Percentiles rank a stretch among this genome's conserved stretches.
Conservation (phyloP, 2,329 filamentous ascomycete species). For the Aspergillus sergii region DNA sequence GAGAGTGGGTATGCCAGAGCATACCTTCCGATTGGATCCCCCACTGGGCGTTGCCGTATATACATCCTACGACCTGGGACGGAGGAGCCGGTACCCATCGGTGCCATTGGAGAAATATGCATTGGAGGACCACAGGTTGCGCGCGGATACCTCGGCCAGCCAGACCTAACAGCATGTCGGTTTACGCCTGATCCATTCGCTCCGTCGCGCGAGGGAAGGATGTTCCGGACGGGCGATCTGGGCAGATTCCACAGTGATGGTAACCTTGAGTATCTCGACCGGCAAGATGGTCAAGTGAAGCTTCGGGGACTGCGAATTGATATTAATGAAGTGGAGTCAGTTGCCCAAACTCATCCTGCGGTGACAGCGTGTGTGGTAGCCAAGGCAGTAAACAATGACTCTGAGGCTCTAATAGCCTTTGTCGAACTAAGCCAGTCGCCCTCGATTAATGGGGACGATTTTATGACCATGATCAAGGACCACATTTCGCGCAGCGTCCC, state of each 20-base stretch:
- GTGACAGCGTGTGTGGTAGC: background rate
- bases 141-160: constrained; percentile 5
- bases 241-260: constrained; percentile 5
- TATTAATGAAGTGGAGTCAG: constrained; percentile 2
- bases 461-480: background rate
- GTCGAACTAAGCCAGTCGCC: background rate
- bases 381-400: background rate
- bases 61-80: background rate
- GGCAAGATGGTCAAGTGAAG: constrained; percentile 9
- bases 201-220: background rate
- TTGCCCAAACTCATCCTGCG: background rate
- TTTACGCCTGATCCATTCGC: constrained; percentile 5
- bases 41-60: too few relatives aligned
- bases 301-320: constrained; percentile 10
- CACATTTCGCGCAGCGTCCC: background rate
- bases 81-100: background rate
- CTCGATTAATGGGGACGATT: background rate
- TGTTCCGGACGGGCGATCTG: constrained; percentile 10
- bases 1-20: background rate
- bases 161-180: background rate
- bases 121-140: constrained; percentile 1
- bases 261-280: constrained; percentile 5
- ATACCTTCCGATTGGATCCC: too few relatives aligned
- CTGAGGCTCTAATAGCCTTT: background rate
- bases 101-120: constrained; percentile 3